Evolutionary conservation across 2,329 filamentous ascomycete species (phyloP), one percentile per base, ranked within the genome.

Genomic region (Aspergillus japonicus): DNA sequence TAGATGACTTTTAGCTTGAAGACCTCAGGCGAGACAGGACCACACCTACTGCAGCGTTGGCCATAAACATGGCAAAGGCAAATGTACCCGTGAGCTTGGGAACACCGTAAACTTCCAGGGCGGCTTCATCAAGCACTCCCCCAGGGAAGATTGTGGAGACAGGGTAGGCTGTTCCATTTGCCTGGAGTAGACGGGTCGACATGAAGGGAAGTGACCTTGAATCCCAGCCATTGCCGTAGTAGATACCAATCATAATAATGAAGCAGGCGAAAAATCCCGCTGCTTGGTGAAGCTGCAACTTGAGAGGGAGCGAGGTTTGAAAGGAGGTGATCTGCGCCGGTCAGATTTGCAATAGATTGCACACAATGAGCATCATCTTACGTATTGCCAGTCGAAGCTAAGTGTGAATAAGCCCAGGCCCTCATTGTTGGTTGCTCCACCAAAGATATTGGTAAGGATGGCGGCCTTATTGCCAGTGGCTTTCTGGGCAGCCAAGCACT

Each of bases 221-320:
- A 39, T 63, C 55, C 67, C 67, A 71, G 3, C 56, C 63, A 51
- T 70, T 70, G 53, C 67, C 61, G 55, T 70, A 71, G 50, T 68
- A 71, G 2, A 70, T 51, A 0, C 61, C 66, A 3, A 66, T 39
- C 63, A 70, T 67, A 5, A 54, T 60, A 50, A 54, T 65, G 66
- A 80, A 83, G 66, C 83, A 85, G 21, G 80, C 68, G 1, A 80
- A 35, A n/a, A 78, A 78, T 0, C 84, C 84, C 0, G 76, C 57
- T 0, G 78, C 77, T 6, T 74, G 64, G 59, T 86, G 82, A 0
- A 73, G 59, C 66, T 85, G 83, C 0, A 83, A 71, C 5, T 75
- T 78, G 0, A 86, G 76, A 0, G 84, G 84, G 0, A 85, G 76
- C 0, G 84, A 80, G 0, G 83, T 84, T 47, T 78, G 74, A 65